Percentiles rank a stretch among this genome's conserved stretches.
Evolutionary conservation across 2,329 filamentous ascomycete species (phyloP).

Genomic region (Neofusicoccum umdonicola): DNA sequence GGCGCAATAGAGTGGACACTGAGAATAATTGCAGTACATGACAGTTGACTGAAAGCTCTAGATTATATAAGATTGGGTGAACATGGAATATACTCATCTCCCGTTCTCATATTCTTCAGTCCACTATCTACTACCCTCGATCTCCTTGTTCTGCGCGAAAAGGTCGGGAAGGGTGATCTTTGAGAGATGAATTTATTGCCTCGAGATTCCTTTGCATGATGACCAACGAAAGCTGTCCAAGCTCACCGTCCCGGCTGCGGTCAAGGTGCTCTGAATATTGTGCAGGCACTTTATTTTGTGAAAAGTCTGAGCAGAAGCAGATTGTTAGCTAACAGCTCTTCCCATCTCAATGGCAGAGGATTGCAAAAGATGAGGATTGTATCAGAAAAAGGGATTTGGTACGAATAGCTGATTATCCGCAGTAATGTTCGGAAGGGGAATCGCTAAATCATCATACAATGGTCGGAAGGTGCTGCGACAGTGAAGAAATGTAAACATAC

Average conservation of each 20-base stretch:
- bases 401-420: slow-evolving; percentile 9
- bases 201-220: too few relatives aligned
- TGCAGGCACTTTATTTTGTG: too few relatives aligned
- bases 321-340: not conserved
- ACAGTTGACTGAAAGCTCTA: too few relatives aligned
- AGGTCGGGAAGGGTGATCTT: not conserved
- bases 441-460: slow-evolving; percentile 8
- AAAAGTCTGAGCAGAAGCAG: not conserved
- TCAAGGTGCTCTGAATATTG: not conserved
- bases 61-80: too few relatives aligned
- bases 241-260: not conserved
- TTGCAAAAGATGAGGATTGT: not conserved
- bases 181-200: not conserved
- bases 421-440: slow-evolving; percentile 6
- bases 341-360: not conserved
- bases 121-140: not conserved
- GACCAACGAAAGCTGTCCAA: too few relatives aligned
- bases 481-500: not conserved
- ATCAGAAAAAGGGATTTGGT: slow-evolving; percentile 3
- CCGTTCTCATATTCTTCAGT: not conserved
- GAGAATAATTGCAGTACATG: too few relatives aligned
- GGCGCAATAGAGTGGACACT: too few relatives aligned
- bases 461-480: not conserved
- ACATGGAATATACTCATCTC: too few relatives aligned
- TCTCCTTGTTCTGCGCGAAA: not conserved